Evolutionary conservation across 2,329 filamentous ascomycete genomes (phyloP).

Genomic region (Biscogniauxia marginata): DNA sequence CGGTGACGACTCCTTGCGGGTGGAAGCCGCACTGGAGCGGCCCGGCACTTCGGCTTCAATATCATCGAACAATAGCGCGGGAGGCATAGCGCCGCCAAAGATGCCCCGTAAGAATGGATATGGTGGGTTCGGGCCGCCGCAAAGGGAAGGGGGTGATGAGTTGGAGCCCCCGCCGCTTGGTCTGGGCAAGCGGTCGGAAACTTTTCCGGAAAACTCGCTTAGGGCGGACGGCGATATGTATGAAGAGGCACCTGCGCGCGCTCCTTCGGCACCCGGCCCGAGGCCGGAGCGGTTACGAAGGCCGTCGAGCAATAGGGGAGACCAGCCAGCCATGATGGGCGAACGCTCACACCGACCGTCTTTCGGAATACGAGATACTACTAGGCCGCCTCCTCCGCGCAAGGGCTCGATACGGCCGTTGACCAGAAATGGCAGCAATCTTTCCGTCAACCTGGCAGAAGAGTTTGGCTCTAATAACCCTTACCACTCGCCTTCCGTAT

Average conservation of each 20-base stretch:
- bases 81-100: constrained; percentile 36
- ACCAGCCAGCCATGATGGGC: constrained; percentile 22
- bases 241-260: constrained; percentile 42
- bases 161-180: constrained; percentile 39
- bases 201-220: constrained; percentile 45
- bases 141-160: constrained; percentile 35
- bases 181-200: constrained; percentile 48
- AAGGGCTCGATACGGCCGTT: constrained; percentile 46
- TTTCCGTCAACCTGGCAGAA: constrained; percentile 53
- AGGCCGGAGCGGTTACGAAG: constrained; percentile 39
- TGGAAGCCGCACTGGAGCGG: constrained; percentile 24
- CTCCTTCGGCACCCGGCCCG: constrained; percentile 47
- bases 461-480: constrained; percentile 63
- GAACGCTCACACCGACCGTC: constrained; percentile 39
- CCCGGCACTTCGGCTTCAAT: constrained; percentile 30
- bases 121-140: constrained; percentile 55
- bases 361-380: constrained; percentile 46
- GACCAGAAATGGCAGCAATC: constrained; percentile 39
- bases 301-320: constrained; percentile 23
- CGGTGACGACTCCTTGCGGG: constrained; percentile 23
- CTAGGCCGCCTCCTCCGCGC: constrained; percentile 52
- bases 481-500: constrained; percentile 63
- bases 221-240: constrained; percentile 13
- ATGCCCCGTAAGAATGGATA: constrained; percentile 53
- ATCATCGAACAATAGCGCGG: constrained; percentile 31